Evolutionary conservation across 257 asterid genomes (phyloP), one percentile per base, ranked within the genome.

Genomic region (Verbena officinalis): DNA sequence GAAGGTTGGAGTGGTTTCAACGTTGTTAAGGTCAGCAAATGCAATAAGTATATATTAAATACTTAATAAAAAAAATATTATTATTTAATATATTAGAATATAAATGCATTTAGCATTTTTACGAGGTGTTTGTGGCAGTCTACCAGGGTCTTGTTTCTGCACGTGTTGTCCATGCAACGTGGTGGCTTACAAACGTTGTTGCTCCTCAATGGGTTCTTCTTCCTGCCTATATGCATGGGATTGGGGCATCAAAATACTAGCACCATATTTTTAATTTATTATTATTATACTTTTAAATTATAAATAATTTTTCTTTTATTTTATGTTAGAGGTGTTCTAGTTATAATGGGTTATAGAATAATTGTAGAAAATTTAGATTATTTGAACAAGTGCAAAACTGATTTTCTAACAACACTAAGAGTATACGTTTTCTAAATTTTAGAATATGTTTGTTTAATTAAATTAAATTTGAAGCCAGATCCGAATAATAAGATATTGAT

Each of bases 111-210:
- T 16, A 7, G 51, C 8, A 1, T 42, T 14, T 44, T 44, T 44
- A n/a, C 17, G 15, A 42, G 15, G 15, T 42, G 16, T n/a, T 44
- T 15, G 22, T 44, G 7, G 10, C 51, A 59, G 56, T 42, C 24
- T 73, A 75, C 76, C 64, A 0, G 77, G 81, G 76, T 72, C 75
- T 65, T 72, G 77, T 65, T 65, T 38, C 42, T 27, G 40, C 74
- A 79, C 75, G 84, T 75, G 80, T 21, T 43, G 16, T 14, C 65
- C 78, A 67, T 73, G 73, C 78, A 73, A 60, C 40, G 40, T 60
- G 56, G 39, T 21, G 46, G 46, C 46, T 42, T 7, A 16, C 16
- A 11, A 13, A 8, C 16, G 16, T 12, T 38, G 59, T 24, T 68
- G 43, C 33, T 39, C 17, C 59, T 48, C 39, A 1, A 65, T 51